Evolutionary conservation across 768 basidiomycete species (phyloP).

Genomic region (Lactifluus hygrophoroides): DNA sequence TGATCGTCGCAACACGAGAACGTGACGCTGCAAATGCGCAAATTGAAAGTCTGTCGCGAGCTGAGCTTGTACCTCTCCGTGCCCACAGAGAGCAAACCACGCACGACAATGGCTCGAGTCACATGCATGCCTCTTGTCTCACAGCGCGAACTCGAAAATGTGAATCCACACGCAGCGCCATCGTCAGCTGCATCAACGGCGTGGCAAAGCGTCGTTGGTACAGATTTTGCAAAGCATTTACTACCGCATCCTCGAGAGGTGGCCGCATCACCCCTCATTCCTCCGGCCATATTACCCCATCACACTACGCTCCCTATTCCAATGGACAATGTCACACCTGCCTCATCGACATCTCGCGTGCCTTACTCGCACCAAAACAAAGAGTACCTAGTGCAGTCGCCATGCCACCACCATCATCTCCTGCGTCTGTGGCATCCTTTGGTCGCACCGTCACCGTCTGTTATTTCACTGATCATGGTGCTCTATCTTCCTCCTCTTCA

Average conservation of each 20-base stretch:
- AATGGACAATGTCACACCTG: slow-evolving; percentile 36
- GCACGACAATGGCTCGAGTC: slow-evolving; percentile 29
- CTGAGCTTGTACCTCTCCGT: slow-evolving; percentile 31
- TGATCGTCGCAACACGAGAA: slow-evolving; percentile 27
- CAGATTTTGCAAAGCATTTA: slow-evolving; percentile 12
- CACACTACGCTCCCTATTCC: slow-evolving; percentile 47
- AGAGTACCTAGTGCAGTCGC: slow-evolving; percentile 65
- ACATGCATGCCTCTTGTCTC: slow-evolving; percentile 24
- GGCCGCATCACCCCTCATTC: slow-evolving; percentile 39
- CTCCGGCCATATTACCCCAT: slow-evolving; percentile 19
- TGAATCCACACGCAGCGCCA: background rate
- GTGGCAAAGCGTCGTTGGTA: background rate
- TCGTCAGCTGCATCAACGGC: background rate
- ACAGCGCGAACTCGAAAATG: slow-evolving; percentile 21
- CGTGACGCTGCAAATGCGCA: slow-evolving; percentile 25
- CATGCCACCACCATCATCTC: slow-evolving; percentile 77
- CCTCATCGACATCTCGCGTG: slow-evolving; percentile 23
- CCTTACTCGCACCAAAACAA: slow-evolving; percentile 47
- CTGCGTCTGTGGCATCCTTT: slow-evolving; percentile 31
- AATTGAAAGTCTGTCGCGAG: slow-evolving; percentile 28
- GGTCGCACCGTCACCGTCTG: slow-evolving; percentile 30
- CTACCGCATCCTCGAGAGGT: slow-evolving; percentile 45
- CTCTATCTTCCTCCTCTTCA: too few species aligned
- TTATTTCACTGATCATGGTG: too few species aligned
- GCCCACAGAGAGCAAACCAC: slow-evolving; percentile 25